Evolutionary conservation across 2,329 filamentous ascomycete genomes (phyloP).

Genomic region (Monosporascus ibericus): DNA sequence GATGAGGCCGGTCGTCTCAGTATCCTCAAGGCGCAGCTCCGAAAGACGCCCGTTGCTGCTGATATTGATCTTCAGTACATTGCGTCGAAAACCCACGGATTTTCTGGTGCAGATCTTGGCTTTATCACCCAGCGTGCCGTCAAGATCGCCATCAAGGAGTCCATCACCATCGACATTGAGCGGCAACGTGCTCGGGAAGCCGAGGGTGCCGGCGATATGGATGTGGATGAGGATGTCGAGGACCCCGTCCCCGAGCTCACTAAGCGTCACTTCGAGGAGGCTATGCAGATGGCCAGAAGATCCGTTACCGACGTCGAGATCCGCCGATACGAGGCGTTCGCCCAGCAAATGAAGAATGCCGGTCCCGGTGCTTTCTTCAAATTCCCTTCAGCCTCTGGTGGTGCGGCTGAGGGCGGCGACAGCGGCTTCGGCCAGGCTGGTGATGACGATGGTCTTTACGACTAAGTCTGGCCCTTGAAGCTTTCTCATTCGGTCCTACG

Average conservation of each 20-base stretch:
- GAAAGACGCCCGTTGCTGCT: slow-evolving; percentile 87
- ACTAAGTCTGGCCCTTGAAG: slow-evolving; percentile 50
- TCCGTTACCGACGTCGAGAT: slow-evolving; percentile 97
- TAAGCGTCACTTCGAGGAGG: slow-evolving; percentile 96
- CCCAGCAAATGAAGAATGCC: slow-evolving; percentile 98
- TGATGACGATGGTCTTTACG: slow-evolving; percentile 95
- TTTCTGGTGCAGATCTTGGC: slow-evolving; percentile 98
- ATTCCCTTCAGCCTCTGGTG: slow-evolving; percentile 75
- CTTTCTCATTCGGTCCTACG: slow-evolving; percentile 5
- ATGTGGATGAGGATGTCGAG: slow-evolving; percentile 80
- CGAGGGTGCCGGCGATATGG: slow-evolving; percentile 73
- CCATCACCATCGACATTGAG: slow-evolving; percentile 84
- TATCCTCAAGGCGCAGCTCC: slow-evolving; percentile 92
- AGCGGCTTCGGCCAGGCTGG: slow-evolving; percentile 76
- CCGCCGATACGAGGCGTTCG: slow-evolving; percentile 94
- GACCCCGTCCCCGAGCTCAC: slow-evolving; percentile 95
- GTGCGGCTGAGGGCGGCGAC: slow-evolving; percentile 55
- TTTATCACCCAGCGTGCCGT: slow-evolving; percentile 98
- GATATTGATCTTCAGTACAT: slow-evolving; percentile 91
- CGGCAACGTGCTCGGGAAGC: slow-evolving; percentile 85
- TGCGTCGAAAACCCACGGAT: slow-evolving; percentile 94
- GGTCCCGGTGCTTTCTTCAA: slow-evolving; percentile 97
- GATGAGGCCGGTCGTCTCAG: slow-evolving; percentile 83
- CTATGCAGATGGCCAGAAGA: slow-evolving; percentile 88
- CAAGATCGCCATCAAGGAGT: slow-evolving; percentile 98